These are phyloP conservation scores for Garcia nutans DNA, from an alignment of 345 rosid genomes.

Conservation along the genomic window DNA sequence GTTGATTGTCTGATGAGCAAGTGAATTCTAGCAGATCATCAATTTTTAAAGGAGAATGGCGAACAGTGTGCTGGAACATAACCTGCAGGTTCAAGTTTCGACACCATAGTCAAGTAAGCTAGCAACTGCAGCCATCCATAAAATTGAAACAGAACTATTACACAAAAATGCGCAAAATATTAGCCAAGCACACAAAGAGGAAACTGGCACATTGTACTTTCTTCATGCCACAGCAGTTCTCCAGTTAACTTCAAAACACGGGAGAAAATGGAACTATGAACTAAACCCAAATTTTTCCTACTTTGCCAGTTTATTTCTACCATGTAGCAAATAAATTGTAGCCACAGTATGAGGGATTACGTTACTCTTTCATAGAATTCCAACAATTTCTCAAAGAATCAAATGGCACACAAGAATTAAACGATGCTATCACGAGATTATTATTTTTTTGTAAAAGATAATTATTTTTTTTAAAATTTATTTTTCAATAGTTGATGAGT, in stretches of 20 bases:
- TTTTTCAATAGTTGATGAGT: not conserved
- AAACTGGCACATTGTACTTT: not conserved
- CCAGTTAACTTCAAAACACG: not conserved
- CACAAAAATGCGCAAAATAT: not conserved
- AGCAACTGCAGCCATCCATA: not conserved
- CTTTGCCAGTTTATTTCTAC: not conserved
- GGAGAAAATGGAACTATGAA: not conserved
- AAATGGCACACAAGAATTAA: not conserved
- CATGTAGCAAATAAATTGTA: not conserved
- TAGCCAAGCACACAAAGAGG: not conserved
- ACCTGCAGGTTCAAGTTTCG: conserved; percentile 49
- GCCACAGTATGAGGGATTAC: not conserved
- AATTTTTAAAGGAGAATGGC: conserved; percentile 73
- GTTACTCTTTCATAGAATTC: no score
- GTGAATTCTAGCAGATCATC: conserved; percentile 67
- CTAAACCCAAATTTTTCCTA: not conserved
- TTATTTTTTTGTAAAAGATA: no score
- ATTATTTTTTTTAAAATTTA: not conserved
- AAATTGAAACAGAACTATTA: not conserved
- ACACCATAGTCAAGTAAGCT: conserved; percentile 4
- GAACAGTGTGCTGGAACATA: conserved; percentile 69
- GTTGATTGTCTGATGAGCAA: conserved; percentile 45
- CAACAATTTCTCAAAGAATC: not conserved
- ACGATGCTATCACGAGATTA: not conserved
- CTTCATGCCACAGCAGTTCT: not conserved